Percentiles rank a stretch among this genome's conserved stretches.
These are phyloP conservation scores for Cinnamomum chago DNA, from an alignment of 164 flowering plant genomes.

Conservation along the genomic window DNA sequence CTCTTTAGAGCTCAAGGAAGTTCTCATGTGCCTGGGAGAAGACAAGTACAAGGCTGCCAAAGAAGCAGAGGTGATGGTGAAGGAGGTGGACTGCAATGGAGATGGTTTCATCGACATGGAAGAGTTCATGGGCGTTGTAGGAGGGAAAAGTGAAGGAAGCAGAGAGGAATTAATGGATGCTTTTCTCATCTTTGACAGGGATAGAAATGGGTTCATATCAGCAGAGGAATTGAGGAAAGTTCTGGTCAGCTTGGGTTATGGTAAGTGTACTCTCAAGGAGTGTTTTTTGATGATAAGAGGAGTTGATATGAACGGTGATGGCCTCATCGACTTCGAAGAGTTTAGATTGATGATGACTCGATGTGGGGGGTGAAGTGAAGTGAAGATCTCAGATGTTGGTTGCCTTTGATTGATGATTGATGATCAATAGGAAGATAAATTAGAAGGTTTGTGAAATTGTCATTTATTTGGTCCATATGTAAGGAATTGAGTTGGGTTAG, in stretches of 20 bases:
- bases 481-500: too few species aligned
- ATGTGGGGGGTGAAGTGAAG: not conserved
- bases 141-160: constrained; percentile 5
- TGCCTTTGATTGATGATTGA: not conserved
- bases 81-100: constrained; percentile 48
- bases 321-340: constrained; percentile 58
- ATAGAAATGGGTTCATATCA: constrained; percentile 54
- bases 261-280: constrained; percentile 38
- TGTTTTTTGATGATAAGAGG: constrained; percentile 57
- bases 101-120: constrained; percentile 67
- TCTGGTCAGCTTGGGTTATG: constrained; percentile 39
- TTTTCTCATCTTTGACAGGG: constrained; percentile 50
- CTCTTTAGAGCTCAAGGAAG: constrained; percentile 42
- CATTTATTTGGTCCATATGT: too few species aligned
- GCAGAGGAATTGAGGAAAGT: constrained; percentile 53
- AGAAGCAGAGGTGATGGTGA: constrained; percentile 59
- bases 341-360: constrained; percentile 55
- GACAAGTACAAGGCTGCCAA: constrained; percentile 32
- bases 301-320: constrained; percentile 71
- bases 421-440: too few species aligned
- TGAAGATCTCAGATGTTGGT: too few species aligned
- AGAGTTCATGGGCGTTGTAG: constrained; percentile 52
- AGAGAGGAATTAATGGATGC: constrained; percentile 47
- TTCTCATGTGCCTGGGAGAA: constrained; percentile 50
- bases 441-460: too few species aligned